Percentiles rank a stretch among this genome's conserved stretches.
Evolutionary conservation across 768 basidiomycete species (phyloP).

Genomic region (Chalciporus sphaerocephalus): DNA sequence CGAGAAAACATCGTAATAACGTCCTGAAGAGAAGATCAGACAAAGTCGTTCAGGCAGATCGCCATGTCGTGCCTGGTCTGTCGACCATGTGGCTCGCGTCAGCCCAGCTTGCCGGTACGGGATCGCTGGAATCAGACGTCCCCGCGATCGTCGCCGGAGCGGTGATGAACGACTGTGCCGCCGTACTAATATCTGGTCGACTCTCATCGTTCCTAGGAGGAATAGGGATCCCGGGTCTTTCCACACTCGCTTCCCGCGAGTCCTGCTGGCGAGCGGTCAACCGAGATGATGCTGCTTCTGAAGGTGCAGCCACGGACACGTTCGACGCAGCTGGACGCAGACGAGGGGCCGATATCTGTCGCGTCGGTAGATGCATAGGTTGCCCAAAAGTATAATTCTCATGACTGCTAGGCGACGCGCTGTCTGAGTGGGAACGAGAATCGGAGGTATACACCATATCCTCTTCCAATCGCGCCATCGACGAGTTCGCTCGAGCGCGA

Average conservation of each 20-base stretch:
- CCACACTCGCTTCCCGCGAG: slow-evolving; percentile 14
- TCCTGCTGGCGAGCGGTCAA: slow-evolving; percentile 19
- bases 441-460: slow-evolving; percentile 38
- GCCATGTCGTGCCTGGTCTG: slow-evolving; percentile 36
- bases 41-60: slow-evolving; percentile 34
- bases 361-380: slow-evolving; percentile 37
- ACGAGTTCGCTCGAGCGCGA: slow-evolving; percentile 58
- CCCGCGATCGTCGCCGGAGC: slow-evolving; percentile 56
- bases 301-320: slow-evolving; percentile 23
- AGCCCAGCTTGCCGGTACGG: slow-evolving; percentile 47
- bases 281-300: slow-evolving; percentile 23
- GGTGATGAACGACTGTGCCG: slow-evolving; percentile 65
- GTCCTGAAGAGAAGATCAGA: slow-evolving; percentile 12
- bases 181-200: slow-evolving; percentile 63
- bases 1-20: slow-evolving; percentile 6
- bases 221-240: slow-evolving; percentile 26
- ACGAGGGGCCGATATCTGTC: slow-evolving; percentile 14
- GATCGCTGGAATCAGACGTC: slow-evolving; percentile 48
- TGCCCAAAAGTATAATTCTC: slow-evolving; percentile 79
- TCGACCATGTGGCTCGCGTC: slow-evolving; percentile 42
- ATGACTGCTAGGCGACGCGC: slow-evolving; percentile 46
- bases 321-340: slow-evolving; percentile 17
- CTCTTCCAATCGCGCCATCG: slow-evolving; percentile 64
- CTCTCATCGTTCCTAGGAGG: slow-evolving; percentile 33
- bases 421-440: slow-evolving; percentile 40